Conservation (phyloP, 352 stramenopile species). For the Pythium dissimile region DNA sequence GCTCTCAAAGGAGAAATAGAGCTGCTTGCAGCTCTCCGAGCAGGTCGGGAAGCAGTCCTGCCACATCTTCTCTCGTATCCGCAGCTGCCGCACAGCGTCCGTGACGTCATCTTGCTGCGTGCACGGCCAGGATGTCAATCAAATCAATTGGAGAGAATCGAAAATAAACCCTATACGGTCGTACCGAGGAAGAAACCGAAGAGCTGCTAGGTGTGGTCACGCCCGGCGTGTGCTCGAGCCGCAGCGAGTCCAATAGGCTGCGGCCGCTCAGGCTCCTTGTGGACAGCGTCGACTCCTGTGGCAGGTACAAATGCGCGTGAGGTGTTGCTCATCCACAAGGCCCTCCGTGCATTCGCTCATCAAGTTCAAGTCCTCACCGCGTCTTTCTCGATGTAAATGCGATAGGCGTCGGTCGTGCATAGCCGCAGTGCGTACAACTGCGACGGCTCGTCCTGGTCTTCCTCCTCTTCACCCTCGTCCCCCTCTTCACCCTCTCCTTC, state of each 20-base stretch:
- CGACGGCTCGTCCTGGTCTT: constrained; percentile 35
- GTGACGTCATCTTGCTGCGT: constrained; percentile 25
- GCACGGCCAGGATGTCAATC: background rate
- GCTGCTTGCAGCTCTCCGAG: constrained; percentile 62
- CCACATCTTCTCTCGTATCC: constrained; percentile 71
- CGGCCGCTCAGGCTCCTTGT: constrained; percentile 20
- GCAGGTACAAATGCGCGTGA: background rate
- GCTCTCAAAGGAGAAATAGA: constrained; percentile 72
- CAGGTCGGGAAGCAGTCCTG: constrained; percentile 79
- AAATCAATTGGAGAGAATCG: background rate
- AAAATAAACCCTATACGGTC: background rate
- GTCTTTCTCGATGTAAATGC: constrained; percentile 85
- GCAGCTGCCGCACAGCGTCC: constrained; percentile 39
- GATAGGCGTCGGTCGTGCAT: constrained; percentile 67
- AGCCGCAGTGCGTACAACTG: constrained; percentile 55
- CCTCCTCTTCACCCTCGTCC: constrained; percentile 32
- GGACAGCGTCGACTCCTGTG: constrained; percentile 21
- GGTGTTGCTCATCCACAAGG: background rate
- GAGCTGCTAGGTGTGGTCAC: constrained; percentile 16
- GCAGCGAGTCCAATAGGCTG: constrained; percentile 17
- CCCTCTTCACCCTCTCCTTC: no score
- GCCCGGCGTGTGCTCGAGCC: background rate
- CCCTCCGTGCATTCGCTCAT: background rate
- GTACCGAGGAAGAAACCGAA: constrained; percentile 5
- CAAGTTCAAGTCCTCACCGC: no score